Evolutionary conservation across 2,329 filamentous ascomycete species (phyloP).

Genomic region (Fusarium sterilihyphosum): DNA sequence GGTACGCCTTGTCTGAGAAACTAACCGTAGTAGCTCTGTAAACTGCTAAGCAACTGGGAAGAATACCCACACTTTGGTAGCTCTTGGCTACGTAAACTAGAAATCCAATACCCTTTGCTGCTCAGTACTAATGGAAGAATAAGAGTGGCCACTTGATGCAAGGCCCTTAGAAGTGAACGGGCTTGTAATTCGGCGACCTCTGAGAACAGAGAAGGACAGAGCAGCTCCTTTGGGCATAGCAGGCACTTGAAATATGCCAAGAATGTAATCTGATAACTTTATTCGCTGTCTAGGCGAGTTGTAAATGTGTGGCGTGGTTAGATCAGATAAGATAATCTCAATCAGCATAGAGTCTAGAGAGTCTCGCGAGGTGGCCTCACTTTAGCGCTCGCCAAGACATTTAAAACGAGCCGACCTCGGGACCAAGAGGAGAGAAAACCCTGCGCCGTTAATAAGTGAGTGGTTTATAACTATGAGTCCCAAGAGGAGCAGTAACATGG

Average conservation of each 20-base stretch:
- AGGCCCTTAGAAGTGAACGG: too few species aligned
- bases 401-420: background rate
- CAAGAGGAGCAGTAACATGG: background rate
- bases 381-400: background rate
- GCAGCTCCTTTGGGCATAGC: background rate
- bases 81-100: background rate
- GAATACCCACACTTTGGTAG: too few species aligned
- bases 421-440: background rate
- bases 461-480: background rate
- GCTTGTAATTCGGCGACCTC: background rate
- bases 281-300: background rate
- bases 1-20: too few species aligned
- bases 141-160: fast-evolving
- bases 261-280: background rate
- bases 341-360: background rate
- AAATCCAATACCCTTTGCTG: fast-evolving
- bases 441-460: background rate
- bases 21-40: too few species aligned
- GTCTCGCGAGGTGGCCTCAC: background rate
- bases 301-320: background rate
- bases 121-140: background rate
- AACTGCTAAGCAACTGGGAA: too few species aligned
- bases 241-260: background rate
- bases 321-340: conserved; percentile 3
- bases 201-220: background rate